Conservation (phyloP, 192 early-diverging fungal species). For the Coemansia guatemalensis region DNA sequence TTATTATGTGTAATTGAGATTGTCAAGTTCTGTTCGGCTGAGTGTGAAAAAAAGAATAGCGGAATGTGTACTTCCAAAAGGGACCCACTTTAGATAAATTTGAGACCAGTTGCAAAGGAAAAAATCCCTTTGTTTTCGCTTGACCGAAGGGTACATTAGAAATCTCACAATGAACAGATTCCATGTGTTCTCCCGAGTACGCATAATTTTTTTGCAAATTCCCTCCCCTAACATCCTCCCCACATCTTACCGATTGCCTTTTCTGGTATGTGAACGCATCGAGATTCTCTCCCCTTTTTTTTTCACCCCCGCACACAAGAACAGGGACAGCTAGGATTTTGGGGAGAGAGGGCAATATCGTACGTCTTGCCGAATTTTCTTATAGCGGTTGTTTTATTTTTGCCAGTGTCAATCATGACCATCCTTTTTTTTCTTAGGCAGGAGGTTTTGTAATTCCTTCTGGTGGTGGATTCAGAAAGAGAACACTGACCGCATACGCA, state of each 20-base stretch:
- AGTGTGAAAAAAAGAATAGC: not conserved
- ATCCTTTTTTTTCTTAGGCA: slow-evolving; percentile 5
- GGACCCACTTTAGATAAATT: no score
- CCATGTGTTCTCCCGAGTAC: not conserved
- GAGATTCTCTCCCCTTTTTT: not conserved
- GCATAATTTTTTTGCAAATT: not conserved
- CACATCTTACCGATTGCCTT: not conserved
- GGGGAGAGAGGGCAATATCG: not conserved
- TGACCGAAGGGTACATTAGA: not conserved
- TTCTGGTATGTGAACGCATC: not conserved
- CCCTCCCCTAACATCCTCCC: not conserved
- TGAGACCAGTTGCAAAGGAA: not conserved
- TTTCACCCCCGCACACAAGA: no score
- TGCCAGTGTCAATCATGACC: slow-evolving; percentile 3
- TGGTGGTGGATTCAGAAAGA: not conserved
- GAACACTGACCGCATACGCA: not conserved
- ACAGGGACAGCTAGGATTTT: not conserved
- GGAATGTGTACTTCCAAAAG: not conserved
- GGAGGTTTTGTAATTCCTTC: no score
- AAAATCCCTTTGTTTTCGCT: not conserved
- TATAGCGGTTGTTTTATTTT: not conserved
- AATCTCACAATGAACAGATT: not conserved
- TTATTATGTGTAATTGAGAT: slow-evolving; percentile 26
- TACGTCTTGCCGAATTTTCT: not conserved
- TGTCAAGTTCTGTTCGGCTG: slow-evolving; percentile 9